phyloP scores from a whole-genome alignment of 495 filamentous ascomycete species.

The Lophiostoma macrostomum region DNA sequence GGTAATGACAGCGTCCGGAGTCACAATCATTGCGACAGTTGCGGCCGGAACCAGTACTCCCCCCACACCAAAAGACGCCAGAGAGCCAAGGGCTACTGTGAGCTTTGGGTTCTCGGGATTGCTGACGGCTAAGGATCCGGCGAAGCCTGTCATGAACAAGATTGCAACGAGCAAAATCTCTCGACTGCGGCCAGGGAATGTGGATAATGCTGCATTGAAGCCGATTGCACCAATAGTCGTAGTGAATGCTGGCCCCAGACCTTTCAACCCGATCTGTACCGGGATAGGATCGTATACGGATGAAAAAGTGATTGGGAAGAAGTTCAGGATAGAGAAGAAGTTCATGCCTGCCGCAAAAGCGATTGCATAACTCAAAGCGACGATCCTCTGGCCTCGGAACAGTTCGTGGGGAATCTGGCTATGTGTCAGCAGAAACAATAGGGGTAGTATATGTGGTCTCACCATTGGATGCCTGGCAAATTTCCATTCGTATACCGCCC shows the following conservation, averaged over 20 bases:
- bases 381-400: constrained; percentile 35
- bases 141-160: constrained; percentile 25
- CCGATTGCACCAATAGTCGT: constrained; percentile 30
- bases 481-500: constrained; percentile 66
- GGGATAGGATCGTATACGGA: constrained; percentile 34
- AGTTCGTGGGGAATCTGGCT: constrained; percentile 66
- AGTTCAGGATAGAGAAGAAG: constrained; percentile 37
- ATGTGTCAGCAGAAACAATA: too few species aligned
- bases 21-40: constrained; percentile 37
- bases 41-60: constrained; percentile 39
- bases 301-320: constrained; percentile 32
- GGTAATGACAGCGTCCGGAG: constrained; percentile 37
- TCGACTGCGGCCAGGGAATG: constrained; percentile 16
- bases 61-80: constrained; percentile 34
- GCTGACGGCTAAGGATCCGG: constrained; percentile 29
- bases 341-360: constrained; percentile 38
- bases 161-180: constrained; percentile 33
- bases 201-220: constrained; percentile 32
- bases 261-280: constrained; percentile 37
- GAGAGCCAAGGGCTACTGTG: constrained; percentile 29
- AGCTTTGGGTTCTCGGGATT: constrained; percentile 33
- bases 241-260: constrained; percentile 29
- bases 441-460: too few species aligned
- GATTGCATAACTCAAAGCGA: constrained; percentile 31
- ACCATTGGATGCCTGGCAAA: constrained; percentile 74